These are phyloP conservation scores for Dactylorhiza incarnata DNA, from an alignment of 106 monocot species.

Conservation along the genomic window DNA sequence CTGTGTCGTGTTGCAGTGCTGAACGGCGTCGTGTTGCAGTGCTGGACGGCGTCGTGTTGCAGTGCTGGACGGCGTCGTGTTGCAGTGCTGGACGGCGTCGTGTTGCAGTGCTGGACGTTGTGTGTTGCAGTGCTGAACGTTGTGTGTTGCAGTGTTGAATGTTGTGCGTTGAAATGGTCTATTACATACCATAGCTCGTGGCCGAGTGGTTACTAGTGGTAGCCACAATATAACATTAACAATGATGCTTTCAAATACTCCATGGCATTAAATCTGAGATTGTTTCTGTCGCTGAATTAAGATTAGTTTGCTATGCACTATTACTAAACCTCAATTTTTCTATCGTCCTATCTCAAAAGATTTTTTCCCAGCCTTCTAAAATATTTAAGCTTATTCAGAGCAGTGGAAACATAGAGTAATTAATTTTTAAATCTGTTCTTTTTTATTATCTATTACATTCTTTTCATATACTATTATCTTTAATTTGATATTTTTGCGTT, in stretches of 20 bases:
- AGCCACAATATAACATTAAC: background rate
- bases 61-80: too few species aligned
- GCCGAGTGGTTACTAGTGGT: background rate
- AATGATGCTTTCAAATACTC: background rate
- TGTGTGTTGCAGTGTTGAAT: too few species aligned
- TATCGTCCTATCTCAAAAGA: background rate
- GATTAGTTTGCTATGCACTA: background rate
- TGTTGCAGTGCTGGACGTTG: too few species aligned
- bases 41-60: too few species aligned
- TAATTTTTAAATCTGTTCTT: background rate
- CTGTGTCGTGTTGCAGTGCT: too few species aligned
- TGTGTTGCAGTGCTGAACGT: too few species aligned
- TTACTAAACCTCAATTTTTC: background rate
- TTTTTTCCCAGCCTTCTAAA: background rate
- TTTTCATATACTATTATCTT: background rate
- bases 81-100: too few species aligned
- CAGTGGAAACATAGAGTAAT: background rate
- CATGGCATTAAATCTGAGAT: background rate
- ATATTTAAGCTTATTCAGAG: background rate
- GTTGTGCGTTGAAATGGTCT: background rate
- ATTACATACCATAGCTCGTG: background rate
- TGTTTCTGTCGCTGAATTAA: background rate
- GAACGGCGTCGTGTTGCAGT: too few species aligned
- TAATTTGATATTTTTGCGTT: background rate
- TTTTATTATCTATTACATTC: background rate